Base-by-base conservation (phyloP, 2,329 filamentous ascomycete genomes). In the Apiospora malaysiana region DNA sequence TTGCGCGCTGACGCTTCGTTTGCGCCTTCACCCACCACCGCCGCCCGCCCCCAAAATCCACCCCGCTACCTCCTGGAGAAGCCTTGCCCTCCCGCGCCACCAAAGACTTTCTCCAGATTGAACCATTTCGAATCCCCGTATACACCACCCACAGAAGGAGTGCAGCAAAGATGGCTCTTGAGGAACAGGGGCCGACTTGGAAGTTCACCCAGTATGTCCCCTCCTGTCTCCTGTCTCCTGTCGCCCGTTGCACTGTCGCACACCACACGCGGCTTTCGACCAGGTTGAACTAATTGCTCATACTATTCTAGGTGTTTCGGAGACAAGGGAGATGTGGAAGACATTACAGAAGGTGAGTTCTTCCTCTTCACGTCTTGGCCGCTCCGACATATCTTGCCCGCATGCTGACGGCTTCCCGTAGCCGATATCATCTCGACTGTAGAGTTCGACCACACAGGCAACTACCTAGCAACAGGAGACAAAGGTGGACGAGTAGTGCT, bases 301-400 rank as follows among this genome's bases (percentile, higher is more conserved):
- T 46, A 25, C 40, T 32, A 40, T 40, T 47, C 27, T 21, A 98
- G 95, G 87, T 98, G 96, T 87, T 99, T 99, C 85, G 96, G 96
- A 84, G 96, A 99, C 86, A 99, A 99, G 86, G 96, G 96, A 78
- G 96, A 99, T 86, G 95, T 99, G 76, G 96, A 98, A 84, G 95
- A 98, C 83, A 98, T 98, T 82, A 98, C 95, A 84, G 95, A 98
- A 92, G 93, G 94, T 95, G 87, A 37, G 56, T 63, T 40, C 56
- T 40, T 63, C 56, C 56, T 63, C 56, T 18, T 78, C 83, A 47
- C 74, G 73, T 51, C 69, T 51, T 63, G 56, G 51, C 66, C 68
- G 25, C 45, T 63, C 45, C 69, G 40, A 67, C 25, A 18, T 27
- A 6, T 40, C 68, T 70, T 66, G 37, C 66, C 72, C 71, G 71